A percentile compares a stretch with the other conserved stretches of the same genome.
Evolutionary conservation across 2,329 filamentous ascomycete species (phyloP).

Genomic region (Leptoxyphium fumago): DNA sequence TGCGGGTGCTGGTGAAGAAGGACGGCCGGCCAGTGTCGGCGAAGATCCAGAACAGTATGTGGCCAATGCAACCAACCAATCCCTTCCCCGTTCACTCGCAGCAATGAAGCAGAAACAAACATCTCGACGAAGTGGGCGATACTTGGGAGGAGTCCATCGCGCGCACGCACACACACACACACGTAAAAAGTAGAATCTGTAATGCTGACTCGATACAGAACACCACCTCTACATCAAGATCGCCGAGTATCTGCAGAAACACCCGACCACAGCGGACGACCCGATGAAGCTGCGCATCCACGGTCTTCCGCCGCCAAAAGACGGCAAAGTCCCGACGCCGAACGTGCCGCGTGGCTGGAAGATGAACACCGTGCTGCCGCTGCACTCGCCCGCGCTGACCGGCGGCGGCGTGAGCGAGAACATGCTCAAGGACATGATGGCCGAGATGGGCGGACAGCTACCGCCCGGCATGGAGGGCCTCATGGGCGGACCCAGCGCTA

Average conservation of each 20-base stretch:
- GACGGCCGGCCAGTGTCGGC: constrained; percentile 35
- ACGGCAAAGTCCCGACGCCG: constrained; percentile 40
- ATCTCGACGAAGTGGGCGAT: too few species aligned
- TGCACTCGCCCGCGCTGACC: constrained; percentile 77
- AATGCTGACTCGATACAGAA: constrained; percentile 33
- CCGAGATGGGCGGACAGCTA: constrained; percentile 50
- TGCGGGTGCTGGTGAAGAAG: constrained; percentile 61
- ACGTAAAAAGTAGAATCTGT: background rate
- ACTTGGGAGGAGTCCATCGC: too few species aligned
- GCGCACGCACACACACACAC: too few species aligned
- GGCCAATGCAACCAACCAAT: background rate
- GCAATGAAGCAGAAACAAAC: too few species aligned
- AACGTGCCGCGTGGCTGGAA: constrained; percentile 72
- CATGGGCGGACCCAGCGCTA: constrained; percentile 10
- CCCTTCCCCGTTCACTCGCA: background rate
- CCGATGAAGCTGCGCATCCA: constrained; percentile 59
- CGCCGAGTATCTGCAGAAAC: constrained; percentile 55
- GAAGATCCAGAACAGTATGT: constrained; percentile 50
- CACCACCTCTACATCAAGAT: constrained; percentile 78
- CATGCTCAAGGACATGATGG: constrained; percentile 92
- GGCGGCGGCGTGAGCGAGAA: constrained; percentile 92
- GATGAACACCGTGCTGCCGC: constrained; percentile 67
- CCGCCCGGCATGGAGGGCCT: constrained; percentile 18
- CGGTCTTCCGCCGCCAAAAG: constrained; percentile 56
- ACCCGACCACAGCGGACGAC: constrained; percentile 62